Evolutionary conservation across 1,139 yeast genomes (phyloP).

Genomic region (Candida labiduridarum): DNA sequence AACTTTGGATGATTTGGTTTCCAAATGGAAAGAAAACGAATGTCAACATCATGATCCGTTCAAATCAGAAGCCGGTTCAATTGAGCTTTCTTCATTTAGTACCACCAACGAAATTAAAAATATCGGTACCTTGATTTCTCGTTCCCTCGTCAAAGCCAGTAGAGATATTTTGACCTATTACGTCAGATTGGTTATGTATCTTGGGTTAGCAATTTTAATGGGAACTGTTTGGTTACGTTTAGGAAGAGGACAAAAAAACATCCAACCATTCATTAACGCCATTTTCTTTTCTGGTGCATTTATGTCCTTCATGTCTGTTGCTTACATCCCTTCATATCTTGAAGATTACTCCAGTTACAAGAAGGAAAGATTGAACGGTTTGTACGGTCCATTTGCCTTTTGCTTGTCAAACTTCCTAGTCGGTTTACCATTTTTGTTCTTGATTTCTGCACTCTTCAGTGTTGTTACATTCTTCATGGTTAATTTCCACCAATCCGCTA

Average conservation of each 20-base stretch:
- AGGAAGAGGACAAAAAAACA: constrained; percentile 27
- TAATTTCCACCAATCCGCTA: constrained; percentile 28
- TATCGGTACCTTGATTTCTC: constrained; percentile 21
- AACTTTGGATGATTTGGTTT: constrained; percentile 9
- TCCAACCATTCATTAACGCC: constrained; percentile 41
- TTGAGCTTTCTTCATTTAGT: background rate
- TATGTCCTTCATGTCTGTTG: constrained; percentile 48
- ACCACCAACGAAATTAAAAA: constrained; percentile 9
- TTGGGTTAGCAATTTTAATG: constrained; percentile 42
- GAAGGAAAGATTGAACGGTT: constrained; percentile 36
- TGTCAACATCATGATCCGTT: background rate
- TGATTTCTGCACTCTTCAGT: constrained; percentile 33
- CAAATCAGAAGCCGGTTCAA: background rate
- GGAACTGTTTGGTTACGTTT: constrained; percentile 46
- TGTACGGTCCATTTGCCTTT: constrained; percentile 40
- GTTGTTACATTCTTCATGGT: constrained; percentile 38
- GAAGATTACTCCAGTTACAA: constrained; percentile 34
- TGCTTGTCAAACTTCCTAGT: constrained; percentile 35
- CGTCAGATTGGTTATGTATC: constrained; percentile 39
- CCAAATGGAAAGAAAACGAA: constrained; percentile 9
- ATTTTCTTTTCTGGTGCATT: constrained; percentile 45
- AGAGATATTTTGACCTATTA: constrained; percentile 40
- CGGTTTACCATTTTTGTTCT: constrained; percentile 39
- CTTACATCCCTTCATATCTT: constrained; percentile 42
- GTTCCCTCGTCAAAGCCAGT: constrained; percentile 31